Conservation (phyloP, 148 eudicot genomes). For the Gaultheria prostrata region DNA sequence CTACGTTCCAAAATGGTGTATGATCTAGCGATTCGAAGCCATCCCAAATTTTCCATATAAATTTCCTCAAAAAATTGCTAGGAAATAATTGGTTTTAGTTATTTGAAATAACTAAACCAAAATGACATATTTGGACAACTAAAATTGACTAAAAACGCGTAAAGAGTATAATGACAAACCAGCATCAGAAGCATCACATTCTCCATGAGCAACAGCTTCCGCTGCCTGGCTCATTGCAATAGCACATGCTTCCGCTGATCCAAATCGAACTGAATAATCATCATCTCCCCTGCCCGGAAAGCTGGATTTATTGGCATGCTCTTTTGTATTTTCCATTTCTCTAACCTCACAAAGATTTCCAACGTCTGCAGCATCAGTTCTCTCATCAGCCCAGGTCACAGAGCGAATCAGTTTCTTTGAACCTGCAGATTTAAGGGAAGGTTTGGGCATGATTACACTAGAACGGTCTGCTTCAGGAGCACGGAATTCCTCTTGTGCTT, state of each 20-base stretch:
- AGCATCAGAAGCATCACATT: slow-evolving; percentile 56
- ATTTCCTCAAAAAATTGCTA: not conserved
- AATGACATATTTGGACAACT: slow-evolving; percentile 5
- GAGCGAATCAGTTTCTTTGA: slow-evolving; percentile 47
- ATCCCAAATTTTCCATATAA: not conserved
- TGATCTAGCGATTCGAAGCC: not conserved
- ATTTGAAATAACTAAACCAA: not conserved
- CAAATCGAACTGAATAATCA: slow-evolving; percentile 47
- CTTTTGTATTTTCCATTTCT: slow-evolving; percentile 32
- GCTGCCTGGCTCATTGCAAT: slow-evolving; percentile 74
- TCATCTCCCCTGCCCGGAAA: slow-evolving; percentile 23
- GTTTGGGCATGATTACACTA: slow-evolving; percentile 31
- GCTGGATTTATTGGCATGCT: slow-evolving; percentile 14
- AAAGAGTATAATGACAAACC: slow-evolving; percentile 33
- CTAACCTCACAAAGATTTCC: slow-evolving; percentile 48
- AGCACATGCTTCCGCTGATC: slow-evolving; percentile 88
- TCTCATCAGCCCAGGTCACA: slow-evolving; percentile 89
- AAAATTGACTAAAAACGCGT: slow-evolving; percentile 9
- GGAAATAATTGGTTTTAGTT: no score
- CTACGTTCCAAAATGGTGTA: not conserved
- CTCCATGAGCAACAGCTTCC: slow-evolving; percentile 78
- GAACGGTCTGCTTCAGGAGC: slow-evolving; percentile 22
- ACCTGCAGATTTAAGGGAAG: slow-evolving; percentile 59
- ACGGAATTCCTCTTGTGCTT: not conserved
- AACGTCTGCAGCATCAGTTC: slow-evolving; percentile 29